These are phyloP conservation scores for Colletotrichum tofieldiae DNA, from an alignment of 2,329 filamentous ascomycete species.

Conservation along the genomic window DNA sequence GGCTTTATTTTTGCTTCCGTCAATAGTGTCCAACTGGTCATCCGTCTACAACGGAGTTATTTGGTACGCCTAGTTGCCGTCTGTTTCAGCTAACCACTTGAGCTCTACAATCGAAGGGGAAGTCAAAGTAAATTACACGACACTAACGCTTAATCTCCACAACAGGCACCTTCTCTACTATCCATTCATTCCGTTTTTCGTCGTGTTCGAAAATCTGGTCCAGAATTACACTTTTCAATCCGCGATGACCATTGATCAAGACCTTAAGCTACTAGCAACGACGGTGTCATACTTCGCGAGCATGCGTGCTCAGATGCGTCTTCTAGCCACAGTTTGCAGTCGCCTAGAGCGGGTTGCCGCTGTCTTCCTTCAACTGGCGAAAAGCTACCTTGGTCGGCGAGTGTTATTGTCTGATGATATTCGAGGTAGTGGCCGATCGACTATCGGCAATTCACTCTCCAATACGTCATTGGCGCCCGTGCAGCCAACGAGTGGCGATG, in stretches of 20 bases:
- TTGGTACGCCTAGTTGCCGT: background rate
- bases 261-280: constrained; percentile 3
- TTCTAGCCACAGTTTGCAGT: background rate
- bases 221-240: background rate
- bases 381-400: background rate
- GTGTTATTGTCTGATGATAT: no score
- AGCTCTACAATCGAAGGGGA: accelerated
- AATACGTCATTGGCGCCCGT: background rate
- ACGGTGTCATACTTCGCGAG: constrained; percentile 26
- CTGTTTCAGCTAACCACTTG: background rate
- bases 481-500: background rate
- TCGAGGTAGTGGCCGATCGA: no score
- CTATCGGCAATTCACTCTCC: background rate
- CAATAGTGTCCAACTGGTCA: constrained; percentile 25
- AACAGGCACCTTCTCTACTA: constrained; percentile 27
- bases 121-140: no score
- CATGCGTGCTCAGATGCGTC: constrained; percentile 28
- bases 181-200: constrained; percentile 27
- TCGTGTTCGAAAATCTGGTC: constrained; percentile 15
- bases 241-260: background rate
- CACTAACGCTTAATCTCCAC: background rate
- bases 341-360: constrained; percentile 15
- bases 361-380: constrained; percentile 15
- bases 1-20: constrained; percentile 16
- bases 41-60: constrained; percentile 31